These are phyloP conservation scores for Rhizopus microsporus DNA, from an alignment of 371 early-diverging fungal species.

Conservation along the genomic window DNA sequence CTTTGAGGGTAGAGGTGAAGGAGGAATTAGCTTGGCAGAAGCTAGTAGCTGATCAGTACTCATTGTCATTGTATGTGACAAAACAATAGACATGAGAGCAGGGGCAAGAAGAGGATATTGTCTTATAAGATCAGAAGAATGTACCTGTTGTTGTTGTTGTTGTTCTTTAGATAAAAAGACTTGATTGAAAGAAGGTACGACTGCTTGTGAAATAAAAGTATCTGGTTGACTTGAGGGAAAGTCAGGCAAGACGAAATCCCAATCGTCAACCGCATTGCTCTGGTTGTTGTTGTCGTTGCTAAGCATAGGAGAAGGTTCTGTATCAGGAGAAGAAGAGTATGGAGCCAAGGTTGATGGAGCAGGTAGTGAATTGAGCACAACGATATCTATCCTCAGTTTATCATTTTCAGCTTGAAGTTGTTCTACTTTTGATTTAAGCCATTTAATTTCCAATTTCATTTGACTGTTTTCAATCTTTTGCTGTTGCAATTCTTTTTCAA, in stretches of 20 bases:
- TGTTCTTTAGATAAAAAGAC: slow-evolving; percentile 29
- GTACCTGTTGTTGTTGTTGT: background rate
- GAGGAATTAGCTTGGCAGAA: slow-evolving; percentile 21
- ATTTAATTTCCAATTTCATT: slow-evolving; percentile 55
- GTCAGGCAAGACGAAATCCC: slow-evolving; percentile 28
- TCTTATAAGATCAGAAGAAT: slow-evolving; percentile 17
- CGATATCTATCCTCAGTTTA: slow-evolving; percentile 34
- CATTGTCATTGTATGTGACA: slow-evolving; percentile 49
- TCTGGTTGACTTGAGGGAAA: slow-evolving; percentile 9
- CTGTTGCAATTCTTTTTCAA: slow-evolving; percentile 62
- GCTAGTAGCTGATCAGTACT: slow-evolving; percentile 35
- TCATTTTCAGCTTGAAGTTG: slow-evolving; percentile 40
- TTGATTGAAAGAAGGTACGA: slow-evolving; percentile 40
- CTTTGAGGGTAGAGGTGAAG: slow-evolving; percentile 10
- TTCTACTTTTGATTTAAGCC: slow-evolving; percentile 31
- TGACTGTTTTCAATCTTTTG: slow-evolving; percentile 55
- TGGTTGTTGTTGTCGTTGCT: background rate
- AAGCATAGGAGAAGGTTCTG: background rate
- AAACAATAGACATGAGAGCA: slow-evolving; percentile 48
- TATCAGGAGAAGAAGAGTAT: slow-evolving; percentile 25
- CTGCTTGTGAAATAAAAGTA: slow-evolving; percentile 42
- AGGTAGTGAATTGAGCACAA: slow-evolving; percentile 15
- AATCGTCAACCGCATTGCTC: slow-evolving; percentile 13
- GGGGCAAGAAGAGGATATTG: slow-evolving; percentile 47
- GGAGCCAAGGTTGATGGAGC: background rate